These are phyloP conservation scores for Adansonia rubrostipa DNA, from an alignment of 441 rosid genomes.

Conservation along the genomic window DNA sequence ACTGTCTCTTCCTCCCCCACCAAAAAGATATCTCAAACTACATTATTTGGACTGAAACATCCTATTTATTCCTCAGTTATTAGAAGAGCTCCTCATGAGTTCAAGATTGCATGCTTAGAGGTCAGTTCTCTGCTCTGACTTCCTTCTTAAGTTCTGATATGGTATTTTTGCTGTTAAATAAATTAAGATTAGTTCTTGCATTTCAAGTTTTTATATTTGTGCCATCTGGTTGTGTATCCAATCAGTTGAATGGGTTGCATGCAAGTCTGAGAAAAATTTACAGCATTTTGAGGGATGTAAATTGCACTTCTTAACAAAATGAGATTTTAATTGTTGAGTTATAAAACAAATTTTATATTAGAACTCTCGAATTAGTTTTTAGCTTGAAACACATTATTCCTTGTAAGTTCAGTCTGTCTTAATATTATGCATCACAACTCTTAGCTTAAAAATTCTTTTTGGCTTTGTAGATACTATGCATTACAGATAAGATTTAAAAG, in stretches of 20 bases:
- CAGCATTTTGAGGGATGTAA: not conserved
- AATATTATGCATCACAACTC: not conserved
- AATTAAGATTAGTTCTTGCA: constrained; percentile 2
- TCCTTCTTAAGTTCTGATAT: constrained; percentile 18
- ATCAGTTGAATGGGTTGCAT: constrained; percentile 17
- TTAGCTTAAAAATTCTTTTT: not conserved
- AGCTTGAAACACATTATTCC: not conserved
- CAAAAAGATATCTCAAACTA: constrained; percentile 8
- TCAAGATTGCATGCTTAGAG: constrained; percentile 98
- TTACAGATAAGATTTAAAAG: not conserved
- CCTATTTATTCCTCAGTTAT: constrained; percentile 57
- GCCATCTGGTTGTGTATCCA: not conserved
- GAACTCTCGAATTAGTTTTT: not conserved
- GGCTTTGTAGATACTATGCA: not conserved
- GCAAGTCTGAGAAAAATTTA: constrained; percentile 2
- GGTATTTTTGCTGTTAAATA: constrained; percentile 18
- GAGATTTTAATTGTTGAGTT: not conserved
- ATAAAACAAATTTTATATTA: not conserved
- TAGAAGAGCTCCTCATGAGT: constrained; percentile 99
- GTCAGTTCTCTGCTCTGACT: constrained; percentile 50
- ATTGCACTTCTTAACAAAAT: constrained; percentile 4
- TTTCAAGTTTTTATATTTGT: not conserved
- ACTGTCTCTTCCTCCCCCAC: constrained; percentile 1
- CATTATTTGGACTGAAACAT: constrained; percentile 29
- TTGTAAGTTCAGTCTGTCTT: not conserved